Base-by-base conservation (phyloP, 2,329 filamentous ascomycete species). In the Fusarium bactridioides region DNA sequence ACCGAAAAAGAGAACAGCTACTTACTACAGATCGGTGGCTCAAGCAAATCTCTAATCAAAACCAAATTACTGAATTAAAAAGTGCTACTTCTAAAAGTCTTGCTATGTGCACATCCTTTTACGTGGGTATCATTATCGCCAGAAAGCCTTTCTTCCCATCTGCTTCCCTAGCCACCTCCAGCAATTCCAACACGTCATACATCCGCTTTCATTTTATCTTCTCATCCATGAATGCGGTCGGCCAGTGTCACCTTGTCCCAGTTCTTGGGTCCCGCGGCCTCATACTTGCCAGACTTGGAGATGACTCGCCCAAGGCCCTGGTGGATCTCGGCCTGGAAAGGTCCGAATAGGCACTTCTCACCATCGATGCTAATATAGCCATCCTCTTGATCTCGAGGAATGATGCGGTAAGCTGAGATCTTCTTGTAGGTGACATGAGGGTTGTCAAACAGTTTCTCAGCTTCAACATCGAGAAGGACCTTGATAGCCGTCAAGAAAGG, bases 361-460 rank as follows among this genome's bases (percentile, higher is more conserved):
- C 96, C 96, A 78, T 98, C 96, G 73, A 99, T 94, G 80, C 94
- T 97, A 79, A 99, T 97, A 80, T 93, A 96, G 4, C 95, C 95
- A 70, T 91, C 87, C 43, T 88, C 84, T 76, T 91, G 87, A 70
- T 92, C 83, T 59, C 89, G 90, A 0, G 96, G 96, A 7, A 91
- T 91, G 70, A 99, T 91, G 45, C 96, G 89, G 79, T 96, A 98
- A 1, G 92, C 96, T n/a, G 88, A 87, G 8, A 98, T 88, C 81
- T 99, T 99, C 76, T 91, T 89, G 81, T 98, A 95, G 35, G 87
- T 87, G 18, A 97, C 92, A 43, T 93, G 87, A 1, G 90, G 87
- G 78, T 93, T 90, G 79, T 97, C 93, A 75, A 97, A 97, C 74
- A 97, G 92, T 7, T 88, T 89, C 58, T 92, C 91, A 13, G 88